Conservation (phyloP, 1,284 basidiomycete species). For the Schizophyllum amplum region DNA sequence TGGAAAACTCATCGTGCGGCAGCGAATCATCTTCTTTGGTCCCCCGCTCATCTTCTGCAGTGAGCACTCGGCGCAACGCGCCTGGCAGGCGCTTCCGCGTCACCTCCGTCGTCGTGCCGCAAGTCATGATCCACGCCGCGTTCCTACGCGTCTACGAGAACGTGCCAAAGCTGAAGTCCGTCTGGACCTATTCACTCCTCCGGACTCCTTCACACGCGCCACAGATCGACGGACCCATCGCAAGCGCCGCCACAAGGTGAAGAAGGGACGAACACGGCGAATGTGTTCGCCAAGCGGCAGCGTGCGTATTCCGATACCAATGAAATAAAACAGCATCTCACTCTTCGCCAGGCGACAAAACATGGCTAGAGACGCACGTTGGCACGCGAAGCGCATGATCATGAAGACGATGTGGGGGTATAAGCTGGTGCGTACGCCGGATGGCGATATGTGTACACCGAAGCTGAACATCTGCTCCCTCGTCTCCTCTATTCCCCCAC, state of each 20-base stretch:
- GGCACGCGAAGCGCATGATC: conserved; percentile 91
- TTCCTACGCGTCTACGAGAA: conserved; percentile 73
- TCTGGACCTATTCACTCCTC: background rate
- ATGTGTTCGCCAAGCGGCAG: conserved; percentile 57
- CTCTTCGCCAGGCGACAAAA: conserved; percentile 56
- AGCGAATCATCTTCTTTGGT: background rate
- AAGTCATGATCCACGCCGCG: conserved; percentile 84
- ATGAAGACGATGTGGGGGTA: conserved; percentile 91
- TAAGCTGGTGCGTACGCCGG: conserved; percentile 49
- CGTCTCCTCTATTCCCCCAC: no score
- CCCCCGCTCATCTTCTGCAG: conserved; percentile 23
- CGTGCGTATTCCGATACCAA: conserved; percentile 34
- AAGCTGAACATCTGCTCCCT: no score
- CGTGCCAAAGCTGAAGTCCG: conserved; percentile 77
- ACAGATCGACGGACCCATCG: conserved; percentile 66
- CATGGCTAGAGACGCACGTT: conserved; percentile 92
- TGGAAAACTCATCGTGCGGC: conserved; percentile 66
- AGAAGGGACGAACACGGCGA: conserved; percentile 51
- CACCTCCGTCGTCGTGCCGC: conserved; percentile 86
- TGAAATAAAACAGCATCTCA: conserved; percentile 3
- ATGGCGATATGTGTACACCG: background rate
- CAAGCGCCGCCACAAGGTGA: conserved; percentile 49
- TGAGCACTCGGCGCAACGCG: conserved; percentile 62
- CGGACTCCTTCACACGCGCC: background rate
- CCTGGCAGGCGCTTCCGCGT: conserved; percentile 86